Evolutionary conservation across 768 basidiomycete genomes (phyloP).

Genomic region (Russula griseocarnosa): DNA sequence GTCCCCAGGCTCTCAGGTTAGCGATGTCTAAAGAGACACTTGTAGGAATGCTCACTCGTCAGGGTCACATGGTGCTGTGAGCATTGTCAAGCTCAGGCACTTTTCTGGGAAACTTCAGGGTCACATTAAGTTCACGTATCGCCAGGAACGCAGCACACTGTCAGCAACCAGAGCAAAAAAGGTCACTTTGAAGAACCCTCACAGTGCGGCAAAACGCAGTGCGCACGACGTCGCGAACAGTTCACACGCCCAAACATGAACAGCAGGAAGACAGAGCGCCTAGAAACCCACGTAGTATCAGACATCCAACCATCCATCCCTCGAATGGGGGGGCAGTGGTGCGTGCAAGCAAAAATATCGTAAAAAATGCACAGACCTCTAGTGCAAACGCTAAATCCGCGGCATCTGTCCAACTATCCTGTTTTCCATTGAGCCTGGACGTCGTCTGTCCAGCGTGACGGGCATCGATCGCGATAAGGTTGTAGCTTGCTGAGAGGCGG

Average conservation of each 20-base stretch:
- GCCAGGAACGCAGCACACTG: background rate
- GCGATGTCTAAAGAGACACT: background rate
- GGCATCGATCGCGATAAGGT: slow-evolving; percentile 33
- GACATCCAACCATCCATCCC: background rate
- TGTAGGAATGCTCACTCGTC: slow-evolving; percentile 14
- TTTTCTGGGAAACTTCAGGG: slow-evolving; percentile 27
- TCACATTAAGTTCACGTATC: background rate
- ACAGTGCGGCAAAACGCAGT: slow-evolving; percentile 30
- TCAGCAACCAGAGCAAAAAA: background rate
- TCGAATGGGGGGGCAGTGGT: background rate
- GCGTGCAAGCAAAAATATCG: background rate
- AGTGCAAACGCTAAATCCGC: slow-evolving; percentile 32
- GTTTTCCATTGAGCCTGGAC: slow-evolving; percentile 24
- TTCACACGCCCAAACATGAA: slow-evolving; percentile 33
- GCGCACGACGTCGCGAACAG: slow-evolving; percentile 30
- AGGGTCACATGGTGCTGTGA: slow-evolving; percentile 20
- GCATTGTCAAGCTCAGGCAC: slow-evolving; percentile 27
- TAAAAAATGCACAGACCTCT: slow-evolving; percentile 14
- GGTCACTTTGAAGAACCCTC: background rate
- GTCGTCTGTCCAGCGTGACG: slow-evolving; percentile 29
- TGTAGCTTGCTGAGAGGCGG: slow-evolving; percentile 28
- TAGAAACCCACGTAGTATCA: background rate
- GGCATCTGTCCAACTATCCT: slow-evolving; percentile 33
- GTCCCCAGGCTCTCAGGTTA: background rate
- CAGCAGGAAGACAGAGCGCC: slow-evolving; percentile 30